phyloP scores from a whole-genome alignment of 23 red algal species.

The Gracilariopsis chorda region DNA sequence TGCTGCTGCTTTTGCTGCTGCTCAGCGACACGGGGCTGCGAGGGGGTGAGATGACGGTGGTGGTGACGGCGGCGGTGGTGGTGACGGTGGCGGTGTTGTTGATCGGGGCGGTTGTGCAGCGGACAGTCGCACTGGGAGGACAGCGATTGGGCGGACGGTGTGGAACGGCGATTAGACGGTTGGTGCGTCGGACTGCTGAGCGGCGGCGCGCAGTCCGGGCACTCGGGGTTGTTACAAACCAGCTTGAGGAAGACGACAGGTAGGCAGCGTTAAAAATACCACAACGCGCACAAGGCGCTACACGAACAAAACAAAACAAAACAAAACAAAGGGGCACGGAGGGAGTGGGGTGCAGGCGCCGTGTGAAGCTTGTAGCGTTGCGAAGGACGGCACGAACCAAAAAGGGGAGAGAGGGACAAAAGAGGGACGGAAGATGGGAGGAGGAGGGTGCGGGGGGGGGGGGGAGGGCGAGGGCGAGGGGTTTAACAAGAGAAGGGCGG shows the following conservation, averaged over 20 bases:
- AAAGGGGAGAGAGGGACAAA: neutral
- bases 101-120: neutral
- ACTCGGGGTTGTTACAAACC: conserved; percentile 20
- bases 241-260: too few species aligned
- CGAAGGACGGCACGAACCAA: too few species aligned
- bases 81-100: neutral
- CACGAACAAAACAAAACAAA: too few species aligned
- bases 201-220: neutral
- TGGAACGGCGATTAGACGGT: neutral
- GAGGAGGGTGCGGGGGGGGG: neutral
- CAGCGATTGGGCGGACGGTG: neutral
- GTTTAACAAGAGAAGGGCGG: conserved; percentile 13
- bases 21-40: neutral
- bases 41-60: neutral
- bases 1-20: neutral
- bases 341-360: too few species aligned
- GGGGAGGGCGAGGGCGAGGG: neutral
- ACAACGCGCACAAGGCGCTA: too few species aligned
- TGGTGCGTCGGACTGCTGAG: conserved; percentile 5
- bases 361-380: too few species aligned
- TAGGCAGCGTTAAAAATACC: too few species aligned
- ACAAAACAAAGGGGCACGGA: too few species aligned
- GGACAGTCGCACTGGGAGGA: neutral
- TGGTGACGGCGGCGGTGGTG: neutral
- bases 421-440: neutral